Conservation (phyloP, 805 yeast genomes). For the Yamadazyma takamatsuzukensis region DNA sequence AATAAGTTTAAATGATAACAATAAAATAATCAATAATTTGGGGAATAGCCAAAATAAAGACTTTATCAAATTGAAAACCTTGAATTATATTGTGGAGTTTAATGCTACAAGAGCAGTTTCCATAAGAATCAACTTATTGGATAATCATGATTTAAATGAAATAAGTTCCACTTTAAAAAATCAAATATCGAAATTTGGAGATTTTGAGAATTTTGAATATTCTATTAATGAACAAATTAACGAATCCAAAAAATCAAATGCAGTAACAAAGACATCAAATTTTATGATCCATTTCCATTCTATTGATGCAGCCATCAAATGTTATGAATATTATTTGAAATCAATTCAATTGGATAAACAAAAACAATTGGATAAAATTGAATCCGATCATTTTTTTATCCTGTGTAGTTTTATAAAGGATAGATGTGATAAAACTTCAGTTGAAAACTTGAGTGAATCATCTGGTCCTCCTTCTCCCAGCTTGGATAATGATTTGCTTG, state of each 20-base stretch:
- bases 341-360: constrained; percentile 20
- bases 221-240: constrained; percentile 6
- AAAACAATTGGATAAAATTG: constrained; percentile 12
- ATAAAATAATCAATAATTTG: constrained; percentile 5
- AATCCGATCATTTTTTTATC: constrained; percentile 2
- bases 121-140: no score
- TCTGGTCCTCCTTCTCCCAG: constrained; percentile 5
- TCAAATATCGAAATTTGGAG: constrained; percentile 30
- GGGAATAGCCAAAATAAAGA: no score
- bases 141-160: constrained; percentile 3
- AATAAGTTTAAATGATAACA: constrained; percentile 25
- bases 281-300: constrained; percentile 35
- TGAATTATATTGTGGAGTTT: constrained; percentile 36
- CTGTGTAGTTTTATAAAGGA: constrained; percentile 26
- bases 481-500: constrained; percentile 9
- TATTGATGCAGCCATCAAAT: constrained; percentile 44
- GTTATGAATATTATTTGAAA: constrained; percentile 31
- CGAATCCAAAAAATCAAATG: constrained; percentile 1
- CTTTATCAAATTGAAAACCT: constrained; percentile 36
- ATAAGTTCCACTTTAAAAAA: neutral
- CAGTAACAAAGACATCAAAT: constrained; percentile 2
- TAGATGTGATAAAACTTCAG: constrained; percentile 33
- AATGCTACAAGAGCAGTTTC: constrained; percentile 38
- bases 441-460: constrained; percentile 5
- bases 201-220: constrained; percentile 33